Percentiles rank a stretch among this genome's conserved stretches.
Evolutionary conservation across 768 basidiomycete genomes (phyloP).

Genomic region (Tulasnella sp.): DNA sequence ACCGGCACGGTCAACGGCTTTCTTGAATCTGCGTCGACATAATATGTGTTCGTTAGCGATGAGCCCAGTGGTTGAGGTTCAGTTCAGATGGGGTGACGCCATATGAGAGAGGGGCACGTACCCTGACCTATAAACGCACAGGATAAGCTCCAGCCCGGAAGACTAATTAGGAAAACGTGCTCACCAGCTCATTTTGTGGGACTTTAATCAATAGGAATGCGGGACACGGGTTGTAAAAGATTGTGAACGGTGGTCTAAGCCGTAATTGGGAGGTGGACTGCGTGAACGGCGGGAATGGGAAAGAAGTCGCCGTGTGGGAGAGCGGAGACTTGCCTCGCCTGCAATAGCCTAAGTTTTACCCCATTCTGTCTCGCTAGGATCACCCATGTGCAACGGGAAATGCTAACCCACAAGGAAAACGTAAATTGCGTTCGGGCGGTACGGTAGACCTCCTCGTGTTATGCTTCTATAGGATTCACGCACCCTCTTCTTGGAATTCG

Average conservation of each 20-base stretch:
- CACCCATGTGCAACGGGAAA: too few relatives aligned
- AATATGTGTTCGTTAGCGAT: not conserved
- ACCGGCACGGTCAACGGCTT: constrained; percentile 84
- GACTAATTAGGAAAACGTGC: not conserved
- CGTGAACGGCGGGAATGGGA: not conserved
- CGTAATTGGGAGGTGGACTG: not conserved
- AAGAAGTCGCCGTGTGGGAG: not conserved
- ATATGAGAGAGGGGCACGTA: not conserved
- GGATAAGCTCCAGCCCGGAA: not conserved
- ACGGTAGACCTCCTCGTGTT: too few relatives aligned
- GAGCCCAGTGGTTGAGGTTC: not conserved
- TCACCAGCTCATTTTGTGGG: not conserved
- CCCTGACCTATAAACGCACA: not conserved
- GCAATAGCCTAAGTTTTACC: too few relatives aligned
- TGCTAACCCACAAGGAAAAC: too few relatives aligned
- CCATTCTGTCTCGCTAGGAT: too few relatives aligned
- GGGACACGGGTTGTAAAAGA: not conserved
- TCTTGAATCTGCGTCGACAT: constrained; percentile 76
- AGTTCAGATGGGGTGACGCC: not conserved
- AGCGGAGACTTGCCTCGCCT: not conserved
- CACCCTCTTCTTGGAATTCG: too few relatives aligned
- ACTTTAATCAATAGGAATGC: not conserved
- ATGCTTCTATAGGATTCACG: too few relatives aligned
- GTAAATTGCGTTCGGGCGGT: too few relatives aligned
- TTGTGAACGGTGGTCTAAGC: not conserved